Percentiles rank a stretch among this genome's conserved stretches.
These are phyloP conservation scores for Choiromyces venosus DNA, from an alignment of 495 filamentous ascomycete genomes.

Conservation along the genomic window DNA sequence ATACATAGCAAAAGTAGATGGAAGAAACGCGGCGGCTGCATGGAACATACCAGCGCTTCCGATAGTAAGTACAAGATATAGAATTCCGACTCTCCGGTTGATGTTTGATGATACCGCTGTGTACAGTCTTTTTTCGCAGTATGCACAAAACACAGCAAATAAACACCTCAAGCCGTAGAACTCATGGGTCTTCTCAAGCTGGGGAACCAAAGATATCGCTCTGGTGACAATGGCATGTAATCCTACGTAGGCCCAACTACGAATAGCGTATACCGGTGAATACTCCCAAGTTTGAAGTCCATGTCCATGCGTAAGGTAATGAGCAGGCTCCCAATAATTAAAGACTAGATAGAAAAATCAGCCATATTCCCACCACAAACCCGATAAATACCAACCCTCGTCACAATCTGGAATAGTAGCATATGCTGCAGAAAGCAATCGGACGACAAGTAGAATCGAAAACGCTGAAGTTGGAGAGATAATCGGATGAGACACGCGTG, in stretches of 20 bases:
- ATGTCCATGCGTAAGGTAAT: slow-evolving; percentile 89
- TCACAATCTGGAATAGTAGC: slow-evolving; percentile 97
- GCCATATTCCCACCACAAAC: background rate
- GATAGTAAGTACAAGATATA: slow-evolving; percentile 70
- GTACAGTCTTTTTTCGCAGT: slow-evolving; percentile 76
- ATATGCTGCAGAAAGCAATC: slow-evolving; percentile 70
- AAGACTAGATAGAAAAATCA: slow-evolving; percentile 54
- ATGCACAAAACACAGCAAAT: slow-evolving; percentile 69
- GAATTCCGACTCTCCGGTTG: slow-evolving; percentile 70
- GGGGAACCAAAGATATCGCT: slow-evolving; percentile 57
- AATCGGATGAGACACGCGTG: slow-evolving; percentile 15
- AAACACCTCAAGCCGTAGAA: slow-evolving; percentile 80
- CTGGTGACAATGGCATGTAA: slow-evolving; percentile 71
- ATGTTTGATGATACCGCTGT: slow-evolving; percentile 65
- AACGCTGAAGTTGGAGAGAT: slow-evolving; percentile 51
- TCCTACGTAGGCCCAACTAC: slow-evolving; percentile 91
- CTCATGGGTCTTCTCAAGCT: slow-evolving; percentile 56
- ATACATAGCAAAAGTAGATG: slow-evolving; percentile 97
- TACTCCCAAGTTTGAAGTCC: slow-evolving; percentile 99
- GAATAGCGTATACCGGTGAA: slow-evolving; percentile 88
- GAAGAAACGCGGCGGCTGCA: slow-evolving; percentile 77
- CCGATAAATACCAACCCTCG: slow-evolving; percentile 48
- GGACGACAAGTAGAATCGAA: slow-evolving; percentile 67
- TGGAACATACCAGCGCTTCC: slow-evolving; percentile 91
- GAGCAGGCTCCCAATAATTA: slow-evolving; percentile 98